Evolutionary conservation across 2,329 filamentous ascomycete species (phyloP), one percentile per base, ranked within the genome.

Genomic region (Dothiorella sarmentorum): DNA sequence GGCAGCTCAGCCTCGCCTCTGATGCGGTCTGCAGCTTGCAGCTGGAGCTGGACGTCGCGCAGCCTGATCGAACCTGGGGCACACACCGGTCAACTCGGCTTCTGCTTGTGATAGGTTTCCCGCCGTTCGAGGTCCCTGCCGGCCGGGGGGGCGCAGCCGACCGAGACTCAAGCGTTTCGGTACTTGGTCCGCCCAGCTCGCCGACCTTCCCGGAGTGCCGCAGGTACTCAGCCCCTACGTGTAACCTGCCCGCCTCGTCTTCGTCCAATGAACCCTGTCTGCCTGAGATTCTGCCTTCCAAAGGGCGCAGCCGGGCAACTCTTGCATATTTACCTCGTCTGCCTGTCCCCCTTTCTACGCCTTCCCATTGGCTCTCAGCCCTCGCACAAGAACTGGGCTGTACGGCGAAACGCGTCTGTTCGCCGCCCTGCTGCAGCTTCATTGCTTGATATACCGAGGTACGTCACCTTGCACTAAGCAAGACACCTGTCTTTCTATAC

Each of bases 191-290:
- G 31, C 15, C n/a, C 15, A 20, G 15, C 22, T 7, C 11, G 31
- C 5, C 31, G 9, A n/a, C 31, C 29, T 18, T 40, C 20, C 47
- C 29, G 24, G 31, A 37, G 7, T 37, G 47, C 47, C 33, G 47
- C 49, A 53, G 49, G 22, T 40, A 53, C 49, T 40, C 49, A 53
- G 49, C 49, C 49, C 49, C 49, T 9, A 13, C 45, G 49, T 53
- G 49, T 18, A 9, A 40, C 49, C 22, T 20, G 17, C 18, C 49
- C 15, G 20, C 17, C 15, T 11, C 47, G n/a, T n/a, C n/a, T n/a
- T 37, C 15, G 33, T 29, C 33, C 45, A 38, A 37, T 51, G n/a
- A n/a, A 9, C 47, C 26, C 18, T 18, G 31, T 31, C 47, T 37
- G 47, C 47, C 47, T 53, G 49, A 53, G 15, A 20, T 18, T 11